Conservation (phyloP, 495 filamentous ascomycete species). For the Acidomyces sp. region DNA sequence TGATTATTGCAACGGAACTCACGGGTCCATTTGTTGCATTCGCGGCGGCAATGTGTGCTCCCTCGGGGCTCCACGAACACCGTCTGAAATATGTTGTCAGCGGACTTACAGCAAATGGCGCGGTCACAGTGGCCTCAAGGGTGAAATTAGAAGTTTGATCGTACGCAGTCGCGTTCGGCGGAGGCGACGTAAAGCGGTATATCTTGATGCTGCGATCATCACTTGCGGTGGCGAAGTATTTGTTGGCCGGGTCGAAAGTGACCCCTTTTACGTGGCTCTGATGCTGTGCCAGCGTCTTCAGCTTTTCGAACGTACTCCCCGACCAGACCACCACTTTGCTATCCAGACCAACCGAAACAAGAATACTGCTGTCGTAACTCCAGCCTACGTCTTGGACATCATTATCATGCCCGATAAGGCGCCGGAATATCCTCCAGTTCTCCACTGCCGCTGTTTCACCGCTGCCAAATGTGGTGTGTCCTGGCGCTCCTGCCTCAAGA, state of each 20-base stretch:
- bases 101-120: constrained; percentile 75
- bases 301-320: constrained; percentile 91
- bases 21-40: constrained; percentile 96
- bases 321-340: constrained; percentile 98
- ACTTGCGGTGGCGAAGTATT: constrained; percentile 96
- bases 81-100: constrained; percentile 93
- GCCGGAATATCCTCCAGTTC: constrained; percentile 88
- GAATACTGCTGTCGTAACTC: constrained; percentile 88
- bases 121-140: constrained; percentile 71
- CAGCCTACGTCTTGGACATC: constrained; percentile 97
- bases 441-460: constrained; percentile 88
- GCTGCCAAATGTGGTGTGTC: constrained; percentile 65
- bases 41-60: constrained; percentile 89
- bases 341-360: constrained; percentile 92
- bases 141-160: constrained; percentile 93
- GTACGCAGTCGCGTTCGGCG: constrained; percentile 81
- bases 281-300: constrained; percentile 81
- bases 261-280: constrained; percentile 97
- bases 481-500: constrained; percentile 65
- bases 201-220: constrained; percentile 96
- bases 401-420: constrained; percentile 93
- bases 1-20: constrained; percentile 90
- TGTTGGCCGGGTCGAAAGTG: constrained; percentile 96
- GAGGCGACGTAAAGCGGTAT: constrained; percentile 82
- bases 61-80: constrained; percentile 95